phyloP scores from a whole-genome alignment of 1,284 basidiomycete species.

The Ustilago xerochloae region DNA sequence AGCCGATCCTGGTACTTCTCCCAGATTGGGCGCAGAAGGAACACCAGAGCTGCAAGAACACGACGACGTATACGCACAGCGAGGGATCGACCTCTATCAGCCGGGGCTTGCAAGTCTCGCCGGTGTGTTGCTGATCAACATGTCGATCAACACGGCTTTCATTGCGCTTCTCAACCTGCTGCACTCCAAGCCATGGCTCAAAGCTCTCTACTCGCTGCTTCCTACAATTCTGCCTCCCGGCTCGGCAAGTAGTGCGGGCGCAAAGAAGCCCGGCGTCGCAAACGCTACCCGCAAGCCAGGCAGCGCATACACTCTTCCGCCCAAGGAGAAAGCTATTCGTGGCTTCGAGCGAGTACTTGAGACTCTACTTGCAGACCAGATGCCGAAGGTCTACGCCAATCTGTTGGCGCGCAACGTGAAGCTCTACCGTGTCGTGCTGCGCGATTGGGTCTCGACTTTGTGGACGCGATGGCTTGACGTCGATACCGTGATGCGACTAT shows the following conservation, averaged over 20 bases:
- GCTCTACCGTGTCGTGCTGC: conserved; percentile 42
- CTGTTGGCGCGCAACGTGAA: conserved; percentile 52
- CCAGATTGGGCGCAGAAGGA: neutral
- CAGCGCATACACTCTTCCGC: conserved; percentile 10
- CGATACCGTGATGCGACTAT: conserved; percentile 58
- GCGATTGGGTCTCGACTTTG: conserved; percentile 54
- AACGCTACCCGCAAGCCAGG: conserved; percentile 4
- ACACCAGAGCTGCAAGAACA: neutral
- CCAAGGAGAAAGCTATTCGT: conserved; percentile 40
- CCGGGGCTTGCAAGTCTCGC: conserved; percentile 73
- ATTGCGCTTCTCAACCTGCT: conserved; percentile 84
- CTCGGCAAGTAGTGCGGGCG: neutral
- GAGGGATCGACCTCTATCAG: conserved; percentile 57
- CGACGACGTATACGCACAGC: conserved; percentile 22
- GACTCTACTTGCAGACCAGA: conserved; percentile 87
- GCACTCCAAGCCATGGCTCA: conserved; percentile 56
- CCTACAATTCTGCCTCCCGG: conserved; percentile 4
- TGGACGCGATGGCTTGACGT: conserved; percentile 58
- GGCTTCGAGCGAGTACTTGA: conserved; percentile 80
- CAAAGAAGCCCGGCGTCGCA: neutral
- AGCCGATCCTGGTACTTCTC: too few species aligned
- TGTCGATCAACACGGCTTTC: conserved; percentile 81
- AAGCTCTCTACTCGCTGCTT: conserved; percentile 56
- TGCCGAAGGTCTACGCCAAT: conserved; percentile 81
- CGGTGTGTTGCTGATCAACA: conserved; percentile 89